Conservation (phyloP, 495 filamentous ascomycete genomes). For the Penicillium paxilli region DNA sequence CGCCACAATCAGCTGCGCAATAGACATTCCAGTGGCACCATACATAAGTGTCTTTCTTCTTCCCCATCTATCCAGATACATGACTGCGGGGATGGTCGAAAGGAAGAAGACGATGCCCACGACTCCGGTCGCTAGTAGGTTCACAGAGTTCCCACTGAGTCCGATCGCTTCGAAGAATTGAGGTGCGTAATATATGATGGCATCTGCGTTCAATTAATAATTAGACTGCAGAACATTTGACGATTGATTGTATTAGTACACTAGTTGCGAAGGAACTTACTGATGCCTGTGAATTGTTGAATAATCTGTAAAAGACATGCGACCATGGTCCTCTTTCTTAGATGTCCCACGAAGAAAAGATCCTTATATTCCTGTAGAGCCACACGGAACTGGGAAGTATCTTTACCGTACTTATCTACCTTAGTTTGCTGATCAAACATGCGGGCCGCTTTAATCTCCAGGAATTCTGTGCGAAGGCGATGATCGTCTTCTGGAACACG, state of each 20-base stretch:
- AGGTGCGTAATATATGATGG: slow-evolving; percentile 33
- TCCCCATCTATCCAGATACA: slow-evolving; percentile 62
- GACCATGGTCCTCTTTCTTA: neutral
- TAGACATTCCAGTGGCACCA: slow-evolving; percentile 60
- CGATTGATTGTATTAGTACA: neutral
- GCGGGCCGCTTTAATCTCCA: slow-evolving; percentile 41
- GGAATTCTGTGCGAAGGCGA: slow-evolving; percentile 37
- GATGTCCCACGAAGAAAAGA: neutral
- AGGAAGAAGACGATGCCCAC: slow-evolving; percentile 35
- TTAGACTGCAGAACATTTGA: neutral
- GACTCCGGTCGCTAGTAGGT: slow-evolving; percentile 41
- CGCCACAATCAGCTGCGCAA: slow-evolving; percentile 68
- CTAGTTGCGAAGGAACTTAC: neutral
- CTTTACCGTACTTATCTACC: neutral
- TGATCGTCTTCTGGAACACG: slow-evolving; percentile 40
- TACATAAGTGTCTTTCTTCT: slow-evolving; percentile 60
- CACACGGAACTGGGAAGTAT: neutral
- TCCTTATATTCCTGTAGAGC: slow-evolving; percentile 4
- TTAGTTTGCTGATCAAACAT: slow-evolving; percentile 6
- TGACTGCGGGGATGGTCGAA: slow-evolving; percentile 52
- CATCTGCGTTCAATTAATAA: neutral
- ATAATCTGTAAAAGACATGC: neutral
- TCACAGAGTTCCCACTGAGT: slow-evolving; percentile 26
- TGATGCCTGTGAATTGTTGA: slow-evolving; percentile 2
- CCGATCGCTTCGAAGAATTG: slow-evolving; percentile 40